phyloP scores from a whole-genome alignment of 2,329 filamentous ascomycete genomes.

The Arthroderma uncinatum region DNA sequence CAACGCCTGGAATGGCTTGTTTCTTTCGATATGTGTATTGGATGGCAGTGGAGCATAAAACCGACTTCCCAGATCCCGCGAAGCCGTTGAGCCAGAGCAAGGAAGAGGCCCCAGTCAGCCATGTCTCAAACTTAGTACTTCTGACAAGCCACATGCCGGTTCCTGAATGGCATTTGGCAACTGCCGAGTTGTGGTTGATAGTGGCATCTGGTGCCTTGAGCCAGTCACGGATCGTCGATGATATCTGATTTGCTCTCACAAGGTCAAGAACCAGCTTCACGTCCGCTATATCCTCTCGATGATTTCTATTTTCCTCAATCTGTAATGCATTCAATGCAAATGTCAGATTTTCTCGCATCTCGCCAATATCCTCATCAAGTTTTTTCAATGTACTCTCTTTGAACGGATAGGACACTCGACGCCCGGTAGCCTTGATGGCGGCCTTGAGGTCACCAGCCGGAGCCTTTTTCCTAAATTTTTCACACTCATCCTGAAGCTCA shows the following conservation, averaged over 20 bases:
- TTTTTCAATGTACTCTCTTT: slow-evolving; percentile 30
- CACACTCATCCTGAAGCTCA: slow-evolving; percentile 20
- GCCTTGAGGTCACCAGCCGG: neutral
- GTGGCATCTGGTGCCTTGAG: slow-evolving; percentile 29
- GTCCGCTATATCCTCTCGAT: slow-evolving; percentile 4
- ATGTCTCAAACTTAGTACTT: slow-evolving; percentile 16
- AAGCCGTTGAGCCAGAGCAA: slow-evolving; percentile 25
- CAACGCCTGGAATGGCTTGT: slow-evolving; percentile 2
- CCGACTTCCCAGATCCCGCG: slow-evolving; percentile 25
- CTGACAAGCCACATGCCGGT: slow-evolving; percentile 28
- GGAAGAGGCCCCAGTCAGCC: slow-evolving; percentile 19
- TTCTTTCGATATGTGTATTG: slow-evolving; percentile 15
- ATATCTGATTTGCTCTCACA: slow-evolving; percentile 4
- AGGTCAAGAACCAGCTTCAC: neutral
- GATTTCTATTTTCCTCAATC: slow-evolving; percentile 12
- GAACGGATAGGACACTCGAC: slow-evolving; percentile 20
- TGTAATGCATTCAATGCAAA: slow-evolving; percentile 26
- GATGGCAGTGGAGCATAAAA: slow-evolving; percentile 24
- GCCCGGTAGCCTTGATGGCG: slow-evolving; percentile 11
- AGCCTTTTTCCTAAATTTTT: slow-evolving; percentile 20
- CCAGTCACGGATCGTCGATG: slow-evolving; percentile 21
- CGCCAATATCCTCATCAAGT: slow-evolving; percentile 30
- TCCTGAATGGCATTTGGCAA: slow-evolving; percentile 22
- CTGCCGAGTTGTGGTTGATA: slow-evolving; percentile 25
- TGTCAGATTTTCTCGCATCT: slow-evolving; percentile 23